Evolutionary conservation across 2,329 filamentous ascomycete genomes (phyloP).

Genomic region (Hypomyces perniciosus): DNA sequence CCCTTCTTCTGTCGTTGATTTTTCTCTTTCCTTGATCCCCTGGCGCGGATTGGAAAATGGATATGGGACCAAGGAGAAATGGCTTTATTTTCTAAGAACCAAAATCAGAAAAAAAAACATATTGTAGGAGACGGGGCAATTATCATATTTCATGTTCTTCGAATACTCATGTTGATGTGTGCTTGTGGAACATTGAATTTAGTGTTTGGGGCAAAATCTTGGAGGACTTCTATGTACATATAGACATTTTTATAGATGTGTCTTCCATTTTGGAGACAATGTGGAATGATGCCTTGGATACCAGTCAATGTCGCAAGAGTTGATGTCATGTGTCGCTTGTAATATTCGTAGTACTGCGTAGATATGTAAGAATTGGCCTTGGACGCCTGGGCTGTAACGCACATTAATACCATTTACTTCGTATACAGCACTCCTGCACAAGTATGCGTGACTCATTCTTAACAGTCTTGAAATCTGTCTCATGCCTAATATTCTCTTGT

Average conservation of each 20-base stretch:
- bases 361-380: too few relatives aligned
- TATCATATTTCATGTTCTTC: too few relatives aligned
- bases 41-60: slow-evolving; percentile 11
- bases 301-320: not conserved
- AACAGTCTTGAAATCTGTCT: too few relatives aligned
- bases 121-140: not conserved
- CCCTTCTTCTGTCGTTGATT: slow-evolving; percentile 8
- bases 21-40: slow-evolving; percentile 9
- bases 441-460: too few relatives aligned
- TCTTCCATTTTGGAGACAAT: slow-evolving; percentile 11
- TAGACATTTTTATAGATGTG: slow-evolving; percentile 11
- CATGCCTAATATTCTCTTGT: not conserved
- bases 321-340: too few relatives aligned
- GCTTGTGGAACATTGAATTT: not conserved
- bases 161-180: not conserved
- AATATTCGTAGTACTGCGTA: too few relatives aligned
- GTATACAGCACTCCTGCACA: too few relatives aligned
- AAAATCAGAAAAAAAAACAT: not conserved
- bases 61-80: slow-evolving; percentile 9
- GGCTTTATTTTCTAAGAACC: not conserved
- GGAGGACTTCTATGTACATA: slow-evolving; percentile 11
- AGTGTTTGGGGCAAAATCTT: not conserved
- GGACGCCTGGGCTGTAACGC: too few relatives aligned
- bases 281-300: slow-evolving; percentile 11
- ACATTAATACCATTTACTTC: too few relatives aligned